Conservation (phyloP, 768 basidiomycete species). For the Gyrodon lividus region DNA sequence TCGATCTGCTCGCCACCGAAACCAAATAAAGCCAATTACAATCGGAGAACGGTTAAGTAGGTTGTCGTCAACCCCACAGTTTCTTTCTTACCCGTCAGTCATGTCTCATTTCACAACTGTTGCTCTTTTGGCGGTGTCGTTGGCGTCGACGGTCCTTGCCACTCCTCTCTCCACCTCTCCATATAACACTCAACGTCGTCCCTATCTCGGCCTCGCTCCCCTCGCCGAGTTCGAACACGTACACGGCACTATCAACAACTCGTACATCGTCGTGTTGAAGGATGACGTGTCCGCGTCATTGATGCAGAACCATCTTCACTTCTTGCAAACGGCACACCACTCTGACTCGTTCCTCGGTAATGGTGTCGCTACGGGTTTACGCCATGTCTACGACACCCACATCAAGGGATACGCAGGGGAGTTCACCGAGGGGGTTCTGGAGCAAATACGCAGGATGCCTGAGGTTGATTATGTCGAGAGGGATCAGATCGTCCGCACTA, state of each 20-base stretch:
- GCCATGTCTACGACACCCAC: slow-evolving; percentile 75
- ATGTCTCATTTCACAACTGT: slow-evolving; percentile 36
- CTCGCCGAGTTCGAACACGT: slow-evolving; percentile 57
- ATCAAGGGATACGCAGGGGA: slow-evolving; percentile 79
- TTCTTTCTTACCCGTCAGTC: slow-evolving; percentile 23
- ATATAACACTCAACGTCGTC: slow-evolving; percentile 35
- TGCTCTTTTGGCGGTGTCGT: slow-evolving; percentile 38
- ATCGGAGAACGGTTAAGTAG: slow-evolving; percentile 24
- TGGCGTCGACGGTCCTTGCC: slow-evolving; percentile 36
- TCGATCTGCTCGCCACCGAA: slow-evolving; percentile 20
- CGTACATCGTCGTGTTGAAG: slow-evolving; percentile 94
- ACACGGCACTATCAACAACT: slow-evolving; percentile 78
- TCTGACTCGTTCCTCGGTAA: slow-evolving; percentile 49
- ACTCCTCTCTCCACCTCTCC: slow-evolving; percentile 46
- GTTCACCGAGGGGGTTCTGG: slow-evolving; percentile 68
- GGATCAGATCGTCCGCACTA: slow-evolving; percentile 88
- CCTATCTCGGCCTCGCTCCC: slow-evolving; percentile 58
- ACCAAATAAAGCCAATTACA: slow-evolving; percentile 29
- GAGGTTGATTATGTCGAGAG: slow-evolving; percentile 92
- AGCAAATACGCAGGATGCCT: slow-evolving; percentile 76
- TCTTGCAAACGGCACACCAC: slow-evolving; percentile 64
- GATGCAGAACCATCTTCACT: slow-evolving; percentile 76
- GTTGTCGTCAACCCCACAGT: background rate
- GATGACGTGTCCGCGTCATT: slow-evolving; percentile 55
- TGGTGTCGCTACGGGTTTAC: slow-evolving; percentile 49